phyloP scores from a whole-genome alignment of 768 basidiomycete genomes.

The Daedalea quercina region DNA sequence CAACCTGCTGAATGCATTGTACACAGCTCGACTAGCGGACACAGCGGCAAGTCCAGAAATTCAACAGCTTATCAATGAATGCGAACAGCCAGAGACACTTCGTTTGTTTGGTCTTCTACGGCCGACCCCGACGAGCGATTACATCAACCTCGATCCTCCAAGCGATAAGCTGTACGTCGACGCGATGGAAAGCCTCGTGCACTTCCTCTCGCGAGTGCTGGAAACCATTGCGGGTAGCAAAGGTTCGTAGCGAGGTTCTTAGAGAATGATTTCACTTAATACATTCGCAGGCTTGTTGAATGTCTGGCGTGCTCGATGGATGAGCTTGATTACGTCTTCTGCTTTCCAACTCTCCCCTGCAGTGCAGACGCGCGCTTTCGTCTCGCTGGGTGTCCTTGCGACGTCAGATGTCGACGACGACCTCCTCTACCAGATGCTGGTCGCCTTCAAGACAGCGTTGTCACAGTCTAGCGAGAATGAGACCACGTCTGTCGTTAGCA shows the following conservation, averaged over 20 bases:
- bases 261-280: neutral
- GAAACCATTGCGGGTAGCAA: constrained; percentile 58
- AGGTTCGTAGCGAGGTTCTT: constrained; percentile 37
- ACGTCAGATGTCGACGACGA: constrained; percentile 87
- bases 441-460: constrained; percentile 74
- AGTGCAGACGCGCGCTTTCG: constrained; percentile 84
- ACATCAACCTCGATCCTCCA: constrained; percentile 45
- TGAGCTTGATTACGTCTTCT: constrained; percentile 80
- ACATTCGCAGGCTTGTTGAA: constrained; percentile 58
- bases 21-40: constrained; percentile 53
- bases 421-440: constrained; percentile 87
- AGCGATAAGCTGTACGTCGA: constrained; percentile 55
- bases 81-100: constrained; percentile 48
- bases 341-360: constrained; percentile 88
- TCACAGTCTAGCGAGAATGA: constrained; percentile 62
- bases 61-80: constrained; percentile 54
- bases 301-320: constrained; percentile 91
- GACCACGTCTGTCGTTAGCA: constrained; percentile 70
- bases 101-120: constrained; percentile 69
- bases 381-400: constrained; percentile 77
- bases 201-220: constrained; percentile 56
- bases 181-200: constrained; percentile 56
- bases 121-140: constrained; percentile 62
- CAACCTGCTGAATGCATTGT: constrained; percentile 76
- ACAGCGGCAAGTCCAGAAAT: constrained; percentile 48